Evolutionary conservation across 208 protist species (phyloP), one percentile per base, ranked within the genome.

Genomic region (Crithidia mellificae): DNA sequence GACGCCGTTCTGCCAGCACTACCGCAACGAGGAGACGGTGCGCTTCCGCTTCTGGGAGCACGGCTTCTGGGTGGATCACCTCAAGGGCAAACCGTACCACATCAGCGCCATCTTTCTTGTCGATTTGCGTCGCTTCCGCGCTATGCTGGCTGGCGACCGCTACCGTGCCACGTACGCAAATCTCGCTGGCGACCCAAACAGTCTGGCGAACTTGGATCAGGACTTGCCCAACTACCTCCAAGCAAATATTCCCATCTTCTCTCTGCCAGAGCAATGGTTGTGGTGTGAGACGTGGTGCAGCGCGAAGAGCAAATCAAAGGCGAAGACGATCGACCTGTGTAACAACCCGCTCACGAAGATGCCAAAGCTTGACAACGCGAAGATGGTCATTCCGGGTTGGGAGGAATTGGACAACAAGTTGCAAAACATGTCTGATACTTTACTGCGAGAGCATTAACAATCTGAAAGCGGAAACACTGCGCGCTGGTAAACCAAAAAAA

Each of bases 221-320:
- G 98, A 99, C 81, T 63, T 99, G 38, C 98, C 98, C 9, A 99
- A 99, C 79, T 98, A 93, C 71, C 55, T 97, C 19, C 96, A 99
- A 68, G 71, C 96, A 43, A 24, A 71, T 5, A 76, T 99, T 15
- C 92, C 93, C 6, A 99, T 99, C 38, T 92, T 81, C 78, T 98
- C 93, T n/a, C 83, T 99, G 7, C 98, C 97, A 17, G 95, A 98
- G 78, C 93, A 99, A 69, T 99, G 98, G 98, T 88, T 99, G n/a
- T 99, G 97, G 97, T 99, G 98, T 72, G 98, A 99, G 74, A 98
- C 97, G 41, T 99, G 98, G 98, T 99, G 98, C 78, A 84, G 80
- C 49, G 76, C 96, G 0, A 77, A 89, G 49, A 94, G 87, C 76
- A 98, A 98, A 72, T 58, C 71, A 0, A 80, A 69, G n/a, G 97